Percentiles rank a stretch among this genome's conserved stretches.
Evolutionary conservation across 495 filamentous ascomycete genomes (phyloP).

Genomic region (Hypoxylon lienhwacheense): DNA sequence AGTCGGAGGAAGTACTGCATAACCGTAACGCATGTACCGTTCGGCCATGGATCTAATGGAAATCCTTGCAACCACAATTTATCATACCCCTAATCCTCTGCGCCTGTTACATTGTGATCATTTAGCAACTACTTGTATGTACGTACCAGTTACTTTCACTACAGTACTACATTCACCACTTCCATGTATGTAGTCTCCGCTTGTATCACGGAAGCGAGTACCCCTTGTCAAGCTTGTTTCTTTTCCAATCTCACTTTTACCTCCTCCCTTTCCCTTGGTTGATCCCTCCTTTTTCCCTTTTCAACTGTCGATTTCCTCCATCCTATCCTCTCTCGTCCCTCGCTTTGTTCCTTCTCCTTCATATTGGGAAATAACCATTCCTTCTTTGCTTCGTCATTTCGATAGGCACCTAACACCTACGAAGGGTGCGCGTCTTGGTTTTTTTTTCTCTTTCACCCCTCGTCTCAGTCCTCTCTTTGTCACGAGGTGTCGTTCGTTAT

Average conservation of each 20-base stretch:
- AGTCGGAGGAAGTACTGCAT: slow-evolving; percentile 12
- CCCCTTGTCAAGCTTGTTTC: slow-evolving; percentile 33
- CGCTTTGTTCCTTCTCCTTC: slow-evolving; percentile 32
- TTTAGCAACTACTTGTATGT: slow-evolving; percentile 23
- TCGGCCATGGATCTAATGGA: slow-evolving; percentile 33
- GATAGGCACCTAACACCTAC: slow-evolving; percentile 20
- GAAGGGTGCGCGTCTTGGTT: slow-evolving; percentile 25
- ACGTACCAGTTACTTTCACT: slow-evolving; percentile 16
- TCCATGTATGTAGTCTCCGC: slow-evolving; percentile 24
- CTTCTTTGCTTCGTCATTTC: slow-evolving; percentile 22
- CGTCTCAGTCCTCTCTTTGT: slow-evolving; percentile 19
- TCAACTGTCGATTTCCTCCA: slow-evolving; percentile 29
- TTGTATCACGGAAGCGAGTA: slow-evolving; percentile 27
- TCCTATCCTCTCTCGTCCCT: slow-evolving; percentile 18
- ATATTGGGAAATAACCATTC: slow-evolving; percentile 14
- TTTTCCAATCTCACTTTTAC: slow-evolving; percentile 18
- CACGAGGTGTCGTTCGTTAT: slow-evolving; percentile 33
- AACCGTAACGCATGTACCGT: slow-evolving; percentile 21
- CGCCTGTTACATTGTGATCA: slow-evolving; percentile 27
- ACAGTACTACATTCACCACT: slow-evolving; percentile 8
- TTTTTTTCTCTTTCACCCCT: slow-evolving; percentile 11
- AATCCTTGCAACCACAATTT: slow-evolving; percentile 34
- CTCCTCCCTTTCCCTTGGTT: slow-evolving; percentile 16
- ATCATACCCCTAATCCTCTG: slow-evolving; percentile 22
- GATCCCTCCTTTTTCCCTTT: slow-evolving; percentile 30